Base-by-base conservation (phyloP, 2,329 filamentous ascomycete species). In the Pseudogymnoascus sp. region DNA sequence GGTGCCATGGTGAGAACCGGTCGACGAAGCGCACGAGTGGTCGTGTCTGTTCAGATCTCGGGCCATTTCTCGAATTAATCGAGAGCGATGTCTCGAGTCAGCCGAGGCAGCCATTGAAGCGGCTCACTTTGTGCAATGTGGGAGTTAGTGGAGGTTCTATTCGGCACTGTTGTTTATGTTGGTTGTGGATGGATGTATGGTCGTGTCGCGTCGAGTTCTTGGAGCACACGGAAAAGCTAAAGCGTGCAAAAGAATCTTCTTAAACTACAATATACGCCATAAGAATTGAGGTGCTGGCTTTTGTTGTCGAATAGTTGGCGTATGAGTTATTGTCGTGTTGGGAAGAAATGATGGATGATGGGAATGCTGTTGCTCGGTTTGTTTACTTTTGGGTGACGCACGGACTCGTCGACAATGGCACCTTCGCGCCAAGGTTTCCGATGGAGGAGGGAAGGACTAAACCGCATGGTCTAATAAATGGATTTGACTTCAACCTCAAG, bases 1-100 rank as follows among this genome's bases (percentile, higher is more conserved):
- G 2, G 70, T 71, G 32, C 70, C 69, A 58, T 70, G 68, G 28
- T 66, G 63, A 12, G 70, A 71, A 22, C 68, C 67, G 12, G 66
- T 69, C 1, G 67, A 68, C 7, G 67, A 68, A 2, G 66, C 63
- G 35, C 61, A 50, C 7, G 69, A 69, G 41, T 65, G 58, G 34
- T 58, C 57, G 38, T 57, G 43, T 16, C 61, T 60, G 30, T 65
- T 64, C 14, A 64, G 57, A 37, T 66, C 62, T 41, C 64, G 61
- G 38, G 64, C 60, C 61, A 65, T 67, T 30, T 69, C 67, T 60
- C 65, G 62, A 61, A 64, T 60, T 8, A 64, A 59, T 22, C 62
- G 64, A 59, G 64, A 64, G 20, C 39, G 60, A 22, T 60, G 60
- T 60, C 60, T 39, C 38, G 62, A 59, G 12, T 63, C 39, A 20